These are phyloP conservation scores for Neonectria magnoliae DNA, from an alignment of 2,329 filamentous ascomycete species.

Conservation along the genomic window DNA sequence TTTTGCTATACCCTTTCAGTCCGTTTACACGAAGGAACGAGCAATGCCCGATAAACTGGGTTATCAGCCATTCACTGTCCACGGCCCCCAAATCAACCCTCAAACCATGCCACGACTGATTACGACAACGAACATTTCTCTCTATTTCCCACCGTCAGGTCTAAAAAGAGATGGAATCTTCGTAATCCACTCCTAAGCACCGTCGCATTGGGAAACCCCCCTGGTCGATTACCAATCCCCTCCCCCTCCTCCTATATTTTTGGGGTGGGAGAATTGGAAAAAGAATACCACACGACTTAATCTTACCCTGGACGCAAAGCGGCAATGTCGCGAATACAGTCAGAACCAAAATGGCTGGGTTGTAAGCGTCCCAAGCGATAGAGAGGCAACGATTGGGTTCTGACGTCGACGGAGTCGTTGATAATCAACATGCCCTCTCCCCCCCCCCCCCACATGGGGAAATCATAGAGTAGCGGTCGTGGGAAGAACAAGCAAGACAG, in stretches of 20 bases:
- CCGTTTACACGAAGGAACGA: background rate
- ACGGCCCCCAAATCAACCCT: background rate
- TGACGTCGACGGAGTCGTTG: slow-evolving; percentile 2
- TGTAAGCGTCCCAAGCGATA: background rate
- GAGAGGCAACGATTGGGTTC: slow-evolving; percentile 4
- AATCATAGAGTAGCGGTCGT: background rate
- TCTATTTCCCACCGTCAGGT: background rate
- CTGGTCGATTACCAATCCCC: slow-evolving; percentile 11
- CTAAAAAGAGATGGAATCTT: slow-evolving; percentile 18
- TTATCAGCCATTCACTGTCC: background rate
- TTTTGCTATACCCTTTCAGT: background rate
- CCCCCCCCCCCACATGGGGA: background rate
- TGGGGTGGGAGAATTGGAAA: too few species aligned
- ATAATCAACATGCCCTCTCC: background rate
- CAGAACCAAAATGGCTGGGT: slow-evolving; percentile 18
- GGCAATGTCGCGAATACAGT: slow-evolving; percentile 8
- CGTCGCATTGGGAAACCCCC: background rate
- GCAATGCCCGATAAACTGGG: background rate
- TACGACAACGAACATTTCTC: background rate
- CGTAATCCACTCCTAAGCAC: slow-evolving; percentile 19
- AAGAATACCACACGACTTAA: too few species aligned
- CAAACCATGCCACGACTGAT: background rate
- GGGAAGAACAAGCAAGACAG: background rate
- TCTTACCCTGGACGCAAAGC: slow-evolving; percentile 7
- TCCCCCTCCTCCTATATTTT: background rate